Evolutionary conservation across 2,329 filamentous ascomycete genomes (phyloP), one percentile per base, ranked within the genome.

Genomic region (Drechslera avenae): DNA sequence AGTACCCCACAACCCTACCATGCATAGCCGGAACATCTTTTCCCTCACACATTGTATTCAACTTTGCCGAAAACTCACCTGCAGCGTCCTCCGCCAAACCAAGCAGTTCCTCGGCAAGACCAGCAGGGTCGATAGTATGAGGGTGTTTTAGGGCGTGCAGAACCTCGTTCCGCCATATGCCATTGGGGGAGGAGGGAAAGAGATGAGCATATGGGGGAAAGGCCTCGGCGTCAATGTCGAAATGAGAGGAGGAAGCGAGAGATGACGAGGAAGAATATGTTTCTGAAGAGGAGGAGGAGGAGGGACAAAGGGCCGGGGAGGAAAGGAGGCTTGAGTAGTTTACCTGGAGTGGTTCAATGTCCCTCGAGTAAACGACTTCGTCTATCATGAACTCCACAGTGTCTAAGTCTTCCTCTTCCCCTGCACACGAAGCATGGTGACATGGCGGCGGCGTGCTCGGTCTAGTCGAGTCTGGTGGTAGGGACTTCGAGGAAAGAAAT

Each of bases 1-100:
- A 30, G 7, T 41, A 17, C 5, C 16, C 31, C 19, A 41, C 9
- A 2, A 41, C 21, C 12, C 12, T 34, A 2, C 34, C 21, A 26
- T 47, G 45, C 19, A 47, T 40, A 17, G 19, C 36, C 13, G 35
- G 36, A 6, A 55, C 33, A 44, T 63, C 61, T 4, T 37, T 18
- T 4, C 59, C 59, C 21, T 63, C 43, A n/a, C 56, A 55, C 0
- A 47, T 57, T 3, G 32, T 41, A 18, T 63, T 60, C 7, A 66
- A 7, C 1, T 41, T 13, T 6, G 8, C 33, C 16, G 3, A 32
- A 13, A 59, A 3, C 4, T 30, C 17, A 2, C 45, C 44, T 1
- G 56, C 33, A 13, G 52, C 46, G 5, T 34, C 19, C 9, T 54
- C 41, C 3, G 19, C 45, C 4, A 53, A 6, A 10, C 28, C 28